phyloP scores from a whole-genome alignment of 345 rosid genomes.

The Camelina neglecta region DNA sequence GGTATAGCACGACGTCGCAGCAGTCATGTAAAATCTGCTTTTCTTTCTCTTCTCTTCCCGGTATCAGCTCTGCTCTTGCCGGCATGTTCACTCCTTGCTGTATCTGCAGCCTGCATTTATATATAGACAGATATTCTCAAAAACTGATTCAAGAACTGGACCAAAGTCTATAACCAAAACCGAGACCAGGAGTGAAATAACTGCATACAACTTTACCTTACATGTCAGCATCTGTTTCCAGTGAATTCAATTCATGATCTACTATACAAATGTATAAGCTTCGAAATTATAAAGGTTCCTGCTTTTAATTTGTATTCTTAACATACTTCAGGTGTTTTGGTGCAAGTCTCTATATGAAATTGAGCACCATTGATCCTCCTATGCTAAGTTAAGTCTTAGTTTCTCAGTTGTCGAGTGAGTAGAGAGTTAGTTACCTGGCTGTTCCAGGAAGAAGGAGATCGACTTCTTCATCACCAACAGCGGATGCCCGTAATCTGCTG shows the following conservation, averaged over 20 bases:
- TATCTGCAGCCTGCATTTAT: constrained; percentile 72
- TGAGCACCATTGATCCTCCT: background rate
- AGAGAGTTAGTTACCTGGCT: constrained; percentile 68
- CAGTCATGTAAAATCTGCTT: constrained; percentile 64
- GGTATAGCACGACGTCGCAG: constrained; percentile 87
- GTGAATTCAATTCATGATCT: constrained; percentile 6
- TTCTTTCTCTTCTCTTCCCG: constrained; percentile 80
- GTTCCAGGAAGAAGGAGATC: constrained; percentile 99
- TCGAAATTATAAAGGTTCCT: background rate
- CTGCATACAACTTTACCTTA: background rate
- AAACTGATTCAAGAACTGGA: background rate
- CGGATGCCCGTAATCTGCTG: constrained; percentile 80
- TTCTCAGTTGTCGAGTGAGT: background rate
- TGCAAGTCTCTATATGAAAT: background rate
- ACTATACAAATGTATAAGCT: background rate
- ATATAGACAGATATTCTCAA: background rate
- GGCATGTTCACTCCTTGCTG: constrained; percentile 99
- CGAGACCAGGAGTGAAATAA: background rate
- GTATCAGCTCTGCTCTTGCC: constrained; percentile 82
- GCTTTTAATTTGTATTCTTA: constrained; percentile 2
- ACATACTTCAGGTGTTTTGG: background rate
- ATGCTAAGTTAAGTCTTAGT: background rate
- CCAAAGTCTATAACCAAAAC: background rate
- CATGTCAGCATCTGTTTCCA: background rate
- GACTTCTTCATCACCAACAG: constrained; percentile 90